A percentile compares a stretch with the other conserved stretches of the same genome.
These are phyloP conservation scores for Fraxinus nigra DNA, from an alignment of 305 asterid genomes.

Conservation along the genomic window DNA sequence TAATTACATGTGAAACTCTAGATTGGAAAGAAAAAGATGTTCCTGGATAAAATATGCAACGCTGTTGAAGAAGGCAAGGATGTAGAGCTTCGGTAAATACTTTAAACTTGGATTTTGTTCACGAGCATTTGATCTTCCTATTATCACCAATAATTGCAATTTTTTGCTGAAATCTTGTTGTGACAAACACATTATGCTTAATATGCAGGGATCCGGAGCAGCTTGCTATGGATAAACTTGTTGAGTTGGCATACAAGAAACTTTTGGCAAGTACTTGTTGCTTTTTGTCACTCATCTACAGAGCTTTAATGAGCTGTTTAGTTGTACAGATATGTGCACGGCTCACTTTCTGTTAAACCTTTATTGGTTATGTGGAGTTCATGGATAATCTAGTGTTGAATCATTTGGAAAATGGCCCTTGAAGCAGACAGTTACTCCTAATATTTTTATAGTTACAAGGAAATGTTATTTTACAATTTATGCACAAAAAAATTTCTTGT, in stretches of 20 bases:
- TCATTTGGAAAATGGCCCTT: neutral
- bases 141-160: neutral
- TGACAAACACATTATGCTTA: slow-evolving; percentile 17
- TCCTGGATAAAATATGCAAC: slow-evolving; percentile 51
- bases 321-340: neutral
- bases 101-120: slow-evolving; percentile 15
- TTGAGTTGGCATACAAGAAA: slow-evolving; percentile 80
- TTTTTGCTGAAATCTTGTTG: slow-evolving; percentile 15
- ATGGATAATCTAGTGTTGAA: neutral
- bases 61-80: slow-evolving; percentile 54
- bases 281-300: neutral
- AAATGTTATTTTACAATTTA: neutral
- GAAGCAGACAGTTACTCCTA: slow-evolving; percentile 1
- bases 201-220: slow-evolving; percentile 74
- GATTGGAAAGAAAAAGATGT: slow-evolving; percentile 60
- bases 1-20: slow-evolving; percentile 30
- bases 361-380: neutral
- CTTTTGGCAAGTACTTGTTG: slow-evolving; percentile 61
- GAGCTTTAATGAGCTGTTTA: slow-evolving; percentile 4
- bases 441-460: neutral
- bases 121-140: slow-evolving; percentile 7
- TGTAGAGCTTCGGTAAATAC: slow-evolving; percentile 46
- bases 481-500: neutral
- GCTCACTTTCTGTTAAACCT: neutral
- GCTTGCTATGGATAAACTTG: slow-evolving; percentile 80